phyloP scores from a whole-genome alignment of 108 stramenopile species.

The Cylindrotheca closterium region DNA sequence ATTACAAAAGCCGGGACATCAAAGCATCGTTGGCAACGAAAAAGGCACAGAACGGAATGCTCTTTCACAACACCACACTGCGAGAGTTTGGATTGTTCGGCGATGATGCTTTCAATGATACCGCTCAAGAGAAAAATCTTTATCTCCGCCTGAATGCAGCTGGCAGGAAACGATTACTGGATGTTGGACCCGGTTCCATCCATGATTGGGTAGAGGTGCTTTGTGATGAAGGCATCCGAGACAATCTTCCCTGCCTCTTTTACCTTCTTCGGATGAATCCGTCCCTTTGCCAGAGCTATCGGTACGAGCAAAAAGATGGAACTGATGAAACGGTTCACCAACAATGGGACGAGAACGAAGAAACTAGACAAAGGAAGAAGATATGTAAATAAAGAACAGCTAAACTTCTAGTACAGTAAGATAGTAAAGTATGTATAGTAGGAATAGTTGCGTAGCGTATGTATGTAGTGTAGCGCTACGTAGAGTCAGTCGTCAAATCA shows the following conservation, averaged over 20 bases:
- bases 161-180: conserved; percentile 1
- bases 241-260: not conserved
- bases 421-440: too few relatives aligned
- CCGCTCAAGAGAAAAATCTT: not conserved
- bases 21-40: not conserved
- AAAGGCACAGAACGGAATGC: conserved; percentile 2
- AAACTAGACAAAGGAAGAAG: too few relatives aligned
- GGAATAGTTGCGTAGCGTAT: too few relatives aligned
- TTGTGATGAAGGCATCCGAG: not conserved
- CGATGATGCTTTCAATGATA: not conserved
- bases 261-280: not conserved
- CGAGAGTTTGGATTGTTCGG: not conserved
- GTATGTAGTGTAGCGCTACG: too few relatives aligned
- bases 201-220: not conserved
- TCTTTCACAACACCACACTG: not conserved
- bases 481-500: too few relatives aligned
- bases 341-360: too few relatives aligned
- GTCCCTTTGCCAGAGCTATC: not conserved
- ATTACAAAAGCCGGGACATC: not conserved
- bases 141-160: conserved; percentile 4
- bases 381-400: too few relatives aligned
- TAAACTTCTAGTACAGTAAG: too few relatives aligned
- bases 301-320: too few relatives aligned
- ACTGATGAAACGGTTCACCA: too few relatives aligned
- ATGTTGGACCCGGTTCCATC: not conserved